These are phyloP conservation scores for Falciphora oryzae DNA, from an alignment of 2,329 filamentous ascomycete species.

Conservation along the genomic window DNA sequence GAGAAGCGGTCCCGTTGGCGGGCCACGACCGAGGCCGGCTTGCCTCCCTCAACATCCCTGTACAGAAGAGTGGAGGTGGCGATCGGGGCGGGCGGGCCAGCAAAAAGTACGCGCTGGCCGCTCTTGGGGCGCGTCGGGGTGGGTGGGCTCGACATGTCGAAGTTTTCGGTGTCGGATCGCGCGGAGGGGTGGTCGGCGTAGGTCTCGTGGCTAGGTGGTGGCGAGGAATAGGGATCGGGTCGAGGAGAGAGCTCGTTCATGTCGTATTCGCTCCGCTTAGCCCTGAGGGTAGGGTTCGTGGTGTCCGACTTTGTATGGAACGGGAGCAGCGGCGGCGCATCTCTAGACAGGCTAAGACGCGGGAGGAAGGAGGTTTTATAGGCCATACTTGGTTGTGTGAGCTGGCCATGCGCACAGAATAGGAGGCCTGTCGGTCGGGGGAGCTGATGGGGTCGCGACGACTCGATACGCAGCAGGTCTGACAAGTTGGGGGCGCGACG, in stretches of 20 bases:
- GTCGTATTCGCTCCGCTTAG: constrained; percentile 28
- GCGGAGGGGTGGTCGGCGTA: constrained; percentile 8
- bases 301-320: constrained; percentile 16
- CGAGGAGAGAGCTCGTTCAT: constrained; percentile 27
- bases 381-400: constrained; percentile 5
- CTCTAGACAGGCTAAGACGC: constrained; percentile 22
- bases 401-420: background rate
- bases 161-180: constrained; percentile 13
- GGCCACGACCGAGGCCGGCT: constrained; percentile 6
- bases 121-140: constrained; percentile 20
- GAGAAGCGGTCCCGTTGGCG: constrained; percentile 18
- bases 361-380: constrained; percentile 24
- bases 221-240: constrained; percentile 16
- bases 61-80: constrained; percentile 18
- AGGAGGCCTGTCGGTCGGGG: background rate
- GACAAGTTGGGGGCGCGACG: background rate
- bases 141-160: constrained; percentile 12
- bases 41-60: constrained; percentile 24
- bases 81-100: constrained; percentile 46
- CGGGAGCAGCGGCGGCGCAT: constrained; percentile 22
- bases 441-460: background rate
- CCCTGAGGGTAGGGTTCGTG: constrained; percentile 20
- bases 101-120: constrained; percentile 32
- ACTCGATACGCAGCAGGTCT: background rate
- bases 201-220: constrained; percentile 9